Base-by-base conservation (phyloP, 2,329 filamentous ascomycete genomes). In the Colletotrichum chrysophilum region DNA sequence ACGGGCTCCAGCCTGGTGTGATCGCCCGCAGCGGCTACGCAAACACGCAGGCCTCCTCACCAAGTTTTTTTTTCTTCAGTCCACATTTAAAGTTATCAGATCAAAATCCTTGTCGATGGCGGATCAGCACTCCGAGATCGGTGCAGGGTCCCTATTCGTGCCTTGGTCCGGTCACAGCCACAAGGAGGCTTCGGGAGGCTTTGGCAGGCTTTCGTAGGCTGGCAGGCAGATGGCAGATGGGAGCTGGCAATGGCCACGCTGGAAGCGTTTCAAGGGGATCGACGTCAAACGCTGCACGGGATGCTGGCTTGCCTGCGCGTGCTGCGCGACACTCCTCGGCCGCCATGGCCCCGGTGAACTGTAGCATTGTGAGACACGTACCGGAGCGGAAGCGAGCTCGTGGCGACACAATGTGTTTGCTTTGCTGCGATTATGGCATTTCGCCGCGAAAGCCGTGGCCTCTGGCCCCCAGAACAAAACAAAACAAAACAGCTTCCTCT, bases 211-310 rank as follows among this genome's bases (percentile, higher is more conserved):
- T 48, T 61, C 0, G 18, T 1, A 52, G 32, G 67, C 43, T 21
- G 43, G n/a, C 38, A n/a, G 38, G 38, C 36, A 38, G 36, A 38
- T 38, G 36, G 16, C 43, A 52, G 43, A 52, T 13, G 43, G 1
- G n/a, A 52, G 43, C 43, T 52, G 43, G 43, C 43, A 21, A 21
- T 52, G 43, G 43, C 43, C 43, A 52, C 43, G 66, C 66, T 70
- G 28, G 48, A 56, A 36, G 65, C 70, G 74, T 76, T 76, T 76
- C 74, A 76, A 76, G 70, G 74, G 48, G 74, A 76, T 65, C 58
- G 70, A 74, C 70, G 60, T 76, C 74, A 76, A 76, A 76, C 74
- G 52, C 70, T 34, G 74, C 70, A 76, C 74, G 36, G 70, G n/a
- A 76, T 68, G 48, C 58, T 60, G 32, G 43, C 58, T 61, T 14